These are phyloP conservation scores for Pythium aquatile DNA, from an alignment of 352 stramenopile genomes.

Conservation along the genomic window DNA sequence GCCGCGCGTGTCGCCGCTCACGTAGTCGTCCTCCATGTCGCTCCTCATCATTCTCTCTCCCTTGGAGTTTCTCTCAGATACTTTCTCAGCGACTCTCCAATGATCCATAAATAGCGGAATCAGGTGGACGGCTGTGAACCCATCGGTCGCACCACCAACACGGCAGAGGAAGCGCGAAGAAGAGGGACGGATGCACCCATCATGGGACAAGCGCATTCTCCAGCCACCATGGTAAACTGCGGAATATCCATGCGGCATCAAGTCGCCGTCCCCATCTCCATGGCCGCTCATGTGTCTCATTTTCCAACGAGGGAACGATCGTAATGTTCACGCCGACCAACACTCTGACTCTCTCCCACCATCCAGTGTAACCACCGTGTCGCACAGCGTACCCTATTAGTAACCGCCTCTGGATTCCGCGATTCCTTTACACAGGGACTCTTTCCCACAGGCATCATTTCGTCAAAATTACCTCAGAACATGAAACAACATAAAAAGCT, in stretches of 20 bases:
- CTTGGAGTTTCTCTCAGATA: not conserved
- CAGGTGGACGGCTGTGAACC: not conserved
- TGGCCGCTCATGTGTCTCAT: not conserved
- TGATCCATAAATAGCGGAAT: not conserved
- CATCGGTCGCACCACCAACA: not conserved
- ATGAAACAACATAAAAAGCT: not conserved
- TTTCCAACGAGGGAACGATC: not conserved
- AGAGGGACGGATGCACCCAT: not conserved
- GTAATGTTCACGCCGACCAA: not conserved
- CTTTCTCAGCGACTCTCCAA: not conserved
- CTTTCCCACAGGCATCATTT: not conserved
- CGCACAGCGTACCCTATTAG: not conserved
- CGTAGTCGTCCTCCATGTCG: slow-evolving; percentile 14
- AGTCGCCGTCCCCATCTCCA: slow-evolving; percentile 3
- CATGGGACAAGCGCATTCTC: not conserved
- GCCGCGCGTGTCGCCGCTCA: slow-evolving; percentile 43
- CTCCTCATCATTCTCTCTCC: not conserved
- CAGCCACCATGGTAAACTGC: not conserved
- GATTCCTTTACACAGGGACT: not conserved
- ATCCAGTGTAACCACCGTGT: slow-evolving; percentile 1
- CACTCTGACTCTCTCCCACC: not conserved
- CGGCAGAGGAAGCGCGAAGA: not conserved
- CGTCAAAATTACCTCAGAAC: not conserved
- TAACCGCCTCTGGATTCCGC: not conserved
- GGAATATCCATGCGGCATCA: not conserved